These are phyloP conservation scores for Saccharum hybrid DNA, from an alignment of 202 grass and related monocot genomes.

Conservation along the genomic window DNA sequence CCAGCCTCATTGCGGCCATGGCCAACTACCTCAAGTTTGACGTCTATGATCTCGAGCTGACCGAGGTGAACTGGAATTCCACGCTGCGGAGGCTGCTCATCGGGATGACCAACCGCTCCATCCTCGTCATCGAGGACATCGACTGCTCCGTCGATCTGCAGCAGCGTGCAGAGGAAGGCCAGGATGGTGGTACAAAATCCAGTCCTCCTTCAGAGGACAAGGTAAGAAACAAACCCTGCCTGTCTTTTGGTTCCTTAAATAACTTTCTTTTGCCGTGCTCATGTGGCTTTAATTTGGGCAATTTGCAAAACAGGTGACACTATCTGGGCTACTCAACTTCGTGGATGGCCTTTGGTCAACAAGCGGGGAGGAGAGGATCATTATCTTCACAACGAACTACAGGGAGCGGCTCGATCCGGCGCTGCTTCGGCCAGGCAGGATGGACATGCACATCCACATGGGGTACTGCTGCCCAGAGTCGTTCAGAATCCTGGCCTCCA, in stretches of 20 bases:
- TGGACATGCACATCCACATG: slow-evolving; percentile 98
- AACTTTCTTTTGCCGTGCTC: too few relatives aligned
- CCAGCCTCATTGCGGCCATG: slow-evolving; percentile 88
- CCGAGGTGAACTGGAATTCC: slow-evolving; percentile 69
- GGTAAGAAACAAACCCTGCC: slow-evolving; percentile 19
- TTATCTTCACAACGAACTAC: slow-evolving; percentile 92
- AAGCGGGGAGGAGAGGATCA: slow-evolving; percentile 80
- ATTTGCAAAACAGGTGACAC: slow-evolving; percentile 58
- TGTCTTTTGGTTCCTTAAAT: too few relatives aligned
- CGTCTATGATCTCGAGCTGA: slow-evolving; percentile 89
- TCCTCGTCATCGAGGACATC: slow-evolving; percentile 91
- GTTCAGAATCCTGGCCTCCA: slow-evolving; percentile 69
- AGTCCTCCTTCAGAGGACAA: slow-evolving; percentile 54
- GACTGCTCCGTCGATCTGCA: slow-evolving; percentile 82
- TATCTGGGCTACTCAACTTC: slow-evolving; percentile 88
- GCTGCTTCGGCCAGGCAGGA: slow-evolving; percentile 74
- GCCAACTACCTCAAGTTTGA: slow-evolving; percentile 95
- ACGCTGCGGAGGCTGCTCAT: slow-evolving; percentile 66
- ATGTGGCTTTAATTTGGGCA: too few relatives aligned
- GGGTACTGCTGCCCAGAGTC: slow-evolving; percentile 64
- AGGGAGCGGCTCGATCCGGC: slow-evolving; percentile 85
- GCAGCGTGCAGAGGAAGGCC: slow-evolving; percentile 54
- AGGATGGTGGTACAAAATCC: slow-evolving; percentile 38
- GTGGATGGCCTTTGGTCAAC: slow-evolving; percentile 85
- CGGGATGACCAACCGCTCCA: slow-evolving; percentile 77